Base-by-base conservation (phyloP, 2,329 filamentous ascomycete species). In the Xylariaceae sp. region DNA sequence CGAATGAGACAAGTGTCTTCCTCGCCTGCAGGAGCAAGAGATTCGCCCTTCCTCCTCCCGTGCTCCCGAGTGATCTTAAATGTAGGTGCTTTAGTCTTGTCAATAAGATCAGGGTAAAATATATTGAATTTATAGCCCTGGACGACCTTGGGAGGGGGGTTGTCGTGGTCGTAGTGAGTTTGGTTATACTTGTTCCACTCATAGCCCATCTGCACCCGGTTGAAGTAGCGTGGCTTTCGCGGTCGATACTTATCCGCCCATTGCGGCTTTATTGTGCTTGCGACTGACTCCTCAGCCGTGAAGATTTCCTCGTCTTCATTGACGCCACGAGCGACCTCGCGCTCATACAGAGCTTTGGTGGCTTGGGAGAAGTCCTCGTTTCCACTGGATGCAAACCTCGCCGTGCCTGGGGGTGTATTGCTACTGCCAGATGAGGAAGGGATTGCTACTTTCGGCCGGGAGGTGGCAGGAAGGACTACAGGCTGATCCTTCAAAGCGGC, bases 151-250 rank as follows among this genome's bases (percentile, higher is more conserved):
- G 94, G 94, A 1, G 94, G 94, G 2, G 94, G 94, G 67, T 97
- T 97, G 70, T 97, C 93, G 72, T 97, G 91, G 72, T 97, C 94
- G 75, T 99, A 99, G 74, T 99, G 94, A 10, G 94, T 99, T 75
- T 99, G 94, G 69, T 99, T 99, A 81, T 99, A 99, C 74, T 99
- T 99, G 79, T 99, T 99, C 94, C 94, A 99, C 73, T 99, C 94
- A 72, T 97, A 99, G 47, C 94, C 94, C 90, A 97, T 97, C 73
- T 96, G 92, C 40, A 97, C 92, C 33, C 94, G 88, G 70, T 97
- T 97, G 81, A 99, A 99, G 75, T 97, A 97, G 55, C 89, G 85
- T 10, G 94, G 94, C 74, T 97, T 99, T 59, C 94, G 84, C 6
- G 93, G 92, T 32, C 88, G 84, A 72, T 96, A 89, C 73, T 93